Evolutionary conservation across 2,329 filamentous ascomycete genomes (phyloP), one percentile per base, ranked within the genome.

Genomic region (Aspergillus sp.): DNA sequence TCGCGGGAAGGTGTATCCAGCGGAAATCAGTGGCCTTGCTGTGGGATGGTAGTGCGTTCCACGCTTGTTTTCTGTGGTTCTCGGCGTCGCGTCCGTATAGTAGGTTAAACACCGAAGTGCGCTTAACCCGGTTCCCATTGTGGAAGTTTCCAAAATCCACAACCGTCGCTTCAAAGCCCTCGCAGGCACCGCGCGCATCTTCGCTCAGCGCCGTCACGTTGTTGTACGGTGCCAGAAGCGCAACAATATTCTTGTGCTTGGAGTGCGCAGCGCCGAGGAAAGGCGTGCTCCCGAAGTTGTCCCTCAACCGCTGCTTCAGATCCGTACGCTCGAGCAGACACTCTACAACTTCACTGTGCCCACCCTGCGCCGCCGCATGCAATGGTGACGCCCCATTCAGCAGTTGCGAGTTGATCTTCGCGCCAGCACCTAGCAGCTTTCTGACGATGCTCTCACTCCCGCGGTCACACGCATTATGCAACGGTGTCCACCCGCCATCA

Each of bases 1-100:
- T 83, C 3, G 80, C 80, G 5, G 81, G 81, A 6, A 83, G 70
- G 70, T 83, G 81, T 50, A 83, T 82, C 81, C 81, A 83, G 19
- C 80, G 73, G 52, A 82, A 82, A 43, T 79, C 74, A 4, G 79
- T 79, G 41, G 75, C 74, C 61, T 80, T 78, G 57, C 77, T 76
- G 51, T 80, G 76, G 47, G 74, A 77, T 1, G 79, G 76, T 21
- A 79, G 59, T 0, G 80, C 81, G 0, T 76, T 74, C n/a, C 83
- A 73, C 14, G 71, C 77, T 21, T 81, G 79, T 59, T 78, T 79
- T 35, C 76, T 70, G 9, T 68, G 68, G 47, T 76, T 77, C 56
- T 80, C 74, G 4, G 74, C 59, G 51, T 82, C 79, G 65, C 77
- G 78, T 6, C 79, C 81, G 62, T 84, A 84, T 8, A 84, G 68